Evolutionary conservation across 768 basidiomycete genomes (phyloP), one percentile per base, ranked within the genome.

Genomic region (Lanmaoa rubissima): DNA sequence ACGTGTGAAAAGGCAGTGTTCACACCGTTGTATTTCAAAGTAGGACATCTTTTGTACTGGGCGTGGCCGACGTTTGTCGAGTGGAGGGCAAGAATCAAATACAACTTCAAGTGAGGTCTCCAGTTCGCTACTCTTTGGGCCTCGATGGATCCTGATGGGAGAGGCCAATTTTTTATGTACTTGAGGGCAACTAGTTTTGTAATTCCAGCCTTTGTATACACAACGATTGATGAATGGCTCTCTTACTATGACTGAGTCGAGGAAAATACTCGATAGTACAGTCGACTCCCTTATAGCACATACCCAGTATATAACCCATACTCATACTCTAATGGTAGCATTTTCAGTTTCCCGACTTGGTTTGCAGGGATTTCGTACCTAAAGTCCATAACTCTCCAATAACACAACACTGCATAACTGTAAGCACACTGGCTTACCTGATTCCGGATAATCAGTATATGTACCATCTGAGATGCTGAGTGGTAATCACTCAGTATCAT

Each of bases 21-120:
- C 57, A 78, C 85, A 65, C 89, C 88, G 0, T 50, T 57, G 42
- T 52, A 61, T 64, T 81, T 75, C 77, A 74, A 72, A 35, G 48
- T 73, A 7, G 86, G 65, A 0, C 84, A 85, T 62, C 45, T 85
- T 34, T 45, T 86, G 35, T 90, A 87, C 65, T 90, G 87, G 88
- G 50, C 85, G 4, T 78, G 77, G 73, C 90, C 86, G 4, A 43
- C 72, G 0, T 74, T 82, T 43, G 66, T 90, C 10, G 87, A 91
- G 63, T 65, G 78, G 69, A 69, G 71, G 49, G 87, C 87, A 3
- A 76, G 77, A 44, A 75, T 69, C 61, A 91, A 91, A 70, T 92
- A 92, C 64, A 80, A 83, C 49, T 90, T 82, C 57, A 60, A 55
- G 56, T 71, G 34, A 63, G 21, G 12, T 14, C 38, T 44, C 35